These are phyloP conservation scores for Fusarium nodosum DNA, from an alignment of 2,329 filamentous ascomycete species.

Conservation along the genomic window DNA sequence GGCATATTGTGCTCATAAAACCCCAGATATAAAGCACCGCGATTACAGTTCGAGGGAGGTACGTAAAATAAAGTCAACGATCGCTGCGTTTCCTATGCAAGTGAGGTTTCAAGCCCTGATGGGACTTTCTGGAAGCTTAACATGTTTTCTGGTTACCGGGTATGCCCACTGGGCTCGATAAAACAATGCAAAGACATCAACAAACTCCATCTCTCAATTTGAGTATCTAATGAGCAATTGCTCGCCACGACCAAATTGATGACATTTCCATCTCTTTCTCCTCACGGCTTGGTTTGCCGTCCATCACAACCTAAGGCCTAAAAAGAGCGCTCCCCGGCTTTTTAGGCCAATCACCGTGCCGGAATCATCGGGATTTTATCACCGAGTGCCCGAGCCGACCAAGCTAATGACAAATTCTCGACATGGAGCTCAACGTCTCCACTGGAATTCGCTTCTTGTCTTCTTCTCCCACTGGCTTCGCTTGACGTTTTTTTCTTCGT, in stretches of 20 bases:
- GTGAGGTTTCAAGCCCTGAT: neutral
- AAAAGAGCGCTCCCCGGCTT: slow-evolving; percentile 31
- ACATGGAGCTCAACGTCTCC: slow-evolving; percentile 43
- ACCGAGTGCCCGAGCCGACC: slow-evolving; percentile 55
- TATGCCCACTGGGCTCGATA: slow-evolving; percentile 6
- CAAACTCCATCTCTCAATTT: neutral
- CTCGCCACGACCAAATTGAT: slow-evolving; percentile 33
- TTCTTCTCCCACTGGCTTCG: slow-evolving; percentile 40
- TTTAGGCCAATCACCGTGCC: slow-evolving; percentile 52
- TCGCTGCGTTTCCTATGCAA: neutral
- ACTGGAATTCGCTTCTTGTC: slow-evolving; percentile 43
- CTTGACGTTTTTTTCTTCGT: slow-evolving; percentile 40
- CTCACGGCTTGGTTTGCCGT: slow-evolving; percentile 29
- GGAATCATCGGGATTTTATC: slow-evolving; percentile 51
- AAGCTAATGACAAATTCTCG: slow-evolving; percentile 56
- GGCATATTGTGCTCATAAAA: neutral
- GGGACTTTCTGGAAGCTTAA: neutral
- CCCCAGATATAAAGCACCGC: neutral
- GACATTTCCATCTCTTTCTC: slow-evolving; percentile 20
- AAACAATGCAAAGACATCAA: neutral
- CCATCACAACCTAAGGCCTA: slow-evolving; percentile 27
- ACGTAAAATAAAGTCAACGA: neutral
- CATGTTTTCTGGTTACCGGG: neutral
- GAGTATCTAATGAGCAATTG: neutral
- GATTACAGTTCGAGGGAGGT: neutral